Percentiles rank a stretch among this genome's conserved stretches.
phyloP scores from a whole-genome alignment of 495 filamentous ascomycete species.

The Saxispiralis lemnorum region DNA sequence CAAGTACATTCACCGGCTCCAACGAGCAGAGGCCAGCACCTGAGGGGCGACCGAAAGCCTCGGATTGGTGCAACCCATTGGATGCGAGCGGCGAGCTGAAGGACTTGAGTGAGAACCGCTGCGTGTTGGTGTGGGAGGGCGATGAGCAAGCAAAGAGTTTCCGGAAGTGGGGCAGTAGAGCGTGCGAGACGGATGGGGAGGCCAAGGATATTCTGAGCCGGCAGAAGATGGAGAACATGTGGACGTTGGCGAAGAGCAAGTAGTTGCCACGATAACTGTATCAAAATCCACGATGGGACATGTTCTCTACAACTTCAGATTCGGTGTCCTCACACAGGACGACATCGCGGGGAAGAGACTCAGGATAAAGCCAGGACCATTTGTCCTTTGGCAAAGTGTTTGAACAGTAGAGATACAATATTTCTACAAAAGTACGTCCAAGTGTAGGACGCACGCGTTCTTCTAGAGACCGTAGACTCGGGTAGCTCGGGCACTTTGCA shows the following conservation, averaged over 20 bases:
- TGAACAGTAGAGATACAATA: too few relatives aligned
- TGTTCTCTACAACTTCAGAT: too few relatives aligned
- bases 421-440: too few relatives aligned
- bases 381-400: too few relatives aligned
- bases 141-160: slow-evolving; percentile 62
- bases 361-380: too few relatives aligned
- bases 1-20: slow-evolving; percentile 18
- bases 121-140: slow-evolving; percentile 71
- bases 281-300: too few relatives aligned
- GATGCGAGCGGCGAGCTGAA: slow-evolving; percentile 58
- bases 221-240: slow-evolving; percentile 86
- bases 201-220: slow-evolving; percentile 64
- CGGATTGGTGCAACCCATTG: slow-evolving; percentile 57
- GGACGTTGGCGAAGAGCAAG: slow-evolving; percentile 69
- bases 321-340: too few relatives aligned
- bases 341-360: too few relatives aligned
- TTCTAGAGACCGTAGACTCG: too few relatives aligned
- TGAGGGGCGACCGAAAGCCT: not conserved
- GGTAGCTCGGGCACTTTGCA: too few relatives aligned
- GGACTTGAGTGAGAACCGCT: slow-evolving; percentile 64
- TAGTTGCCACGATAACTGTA: not conserved
- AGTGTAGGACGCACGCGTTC: too few relatives aligned
- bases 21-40: not conserved
- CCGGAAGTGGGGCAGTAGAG: slow-evolving; percentile 65
- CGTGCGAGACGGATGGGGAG: slow-evolving; percentile 75